These are phyloP conservation scores for Pleurotus tuber-regium DNA, from an alignment of 768 basidiomycete genomes.

Conservation along the genomic window DNA sequence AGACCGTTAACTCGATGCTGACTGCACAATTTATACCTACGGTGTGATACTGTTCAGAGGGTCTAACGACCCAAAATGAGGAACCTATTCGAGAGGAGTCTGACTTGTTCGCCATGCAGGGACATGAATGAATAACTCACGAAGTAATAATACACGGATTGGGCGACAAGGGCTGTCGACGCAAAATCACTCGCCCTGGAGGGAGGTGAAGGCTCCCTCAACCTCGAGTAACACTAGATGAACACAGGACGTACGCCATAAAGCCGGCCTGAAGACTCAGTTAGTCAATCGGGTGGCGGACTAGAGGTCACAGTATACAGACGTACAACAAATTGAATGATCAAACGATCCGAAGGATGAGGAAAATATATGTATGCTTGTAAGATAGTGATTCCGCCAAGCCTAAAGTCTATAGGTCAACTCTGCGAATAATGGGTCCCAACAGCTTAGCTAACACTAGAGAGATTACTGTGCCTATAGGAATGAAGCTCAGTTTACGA, in stretches of 20 bases:
- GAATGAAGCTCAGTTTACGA: not conserved
- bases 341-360: constrained; percentile 22
- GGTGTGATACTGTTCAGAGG: constrained; percentile 36
- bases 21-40: constrained; percentile 18
- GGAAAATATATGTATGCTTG: constrained; percentile 42
- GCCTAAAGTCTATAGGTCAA: constrained; percentile 26
- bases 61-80: constrained; percentile 37
- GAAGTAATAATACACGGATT: constrained; percentile 44
- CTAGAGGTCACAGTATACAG: not conserved
- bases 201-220: not conserved
- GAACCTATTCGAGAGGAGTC: constrained; percentile 28
- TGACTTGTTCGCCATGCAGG: not conserved
- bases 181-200: constrained; percentile 31
- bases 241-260: constrained; percentile 15
- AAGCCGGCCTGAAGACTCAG: constrained; percentile 11
- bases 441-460: constrained; percentile 28
- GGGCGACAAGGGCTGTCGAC: constrained; percentile 37
- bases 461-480: constrained; percentile 3
- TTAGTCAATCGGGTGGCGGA: not conserved
- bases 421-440: too few relatives aligned
- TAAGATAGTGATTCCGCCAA: constrained; percentile 39
- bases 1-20: not conserved
- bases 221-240: not conserved
- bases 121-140: constrained; percentile 18
- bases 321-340: constrained; percentile 30